Percentiles rank a stretch among this genome's conserved stretches.
Conservation (phyloP, 345 rosid species). For the Clarkia xantiana region DNA sequence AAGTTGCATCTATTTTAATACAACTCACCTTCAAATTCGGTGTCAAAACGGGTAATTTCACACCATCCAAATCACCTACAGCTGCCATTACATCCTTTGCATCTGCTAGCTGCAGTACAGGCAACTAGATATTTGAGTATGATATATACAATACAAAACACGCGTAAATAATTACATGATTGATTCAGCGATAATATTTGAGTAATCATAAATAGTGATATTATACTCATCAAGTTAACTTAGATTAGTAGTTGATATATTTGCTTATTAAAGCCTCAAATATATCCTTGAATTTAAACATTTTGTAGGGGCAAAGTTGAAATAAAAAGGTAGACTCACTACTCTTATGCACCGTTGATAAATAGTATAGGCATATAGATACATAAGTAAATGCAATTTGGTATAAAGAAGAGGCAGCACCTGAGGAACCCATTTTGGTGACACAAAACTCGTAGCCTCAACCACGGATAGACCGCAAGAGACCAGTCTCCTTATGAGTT, state of each 20-base stretch:
- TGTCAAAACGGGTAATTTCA: slow-evolving; percentile 48
- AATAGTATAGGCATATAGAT: no score
- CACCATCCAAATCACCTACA: slow-evolving; percentile 25
- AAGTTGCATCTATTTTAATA: neutral
- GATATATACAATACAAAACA: no score
- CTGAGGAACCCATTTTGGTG: slow-evolving; percentile 83
- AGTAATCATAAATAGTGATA: no score
- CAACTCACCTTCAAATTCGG: slow-evolving; percentile 54
- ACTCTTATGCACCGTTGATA: no score
- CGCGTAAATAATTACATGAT: neutral
- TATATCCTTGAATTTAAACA: no score
- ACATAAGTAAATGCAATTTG: neutral
- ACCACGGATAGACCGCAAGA: slow-evolving; percentile 50
- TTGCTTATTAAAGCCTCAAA: no score
- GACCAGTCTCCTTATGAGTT: slow-evolving; percentile 42
- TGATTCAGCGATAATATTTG: no score
- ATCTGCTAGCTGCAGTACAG: slow-evolving; percentile 40
- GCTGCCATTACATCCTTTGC: slow-evolving; percentile 65
- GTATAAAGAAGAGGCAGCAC: slow-evolving; percentile 12
- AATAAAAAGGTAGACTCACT: no score
- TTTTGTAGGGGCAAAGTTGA: no score
- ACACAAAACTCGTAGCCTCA: slow-evolving; percentile 71
- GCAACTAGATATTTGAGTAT: neutral
- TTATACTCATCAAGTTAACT: no score
- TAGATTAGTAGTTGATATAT: no score